Evolutionary conservation across 2,329 filamentous ascomycete species (phyloP).

Genomic region (Coleophoma crateriformis): DNA sequence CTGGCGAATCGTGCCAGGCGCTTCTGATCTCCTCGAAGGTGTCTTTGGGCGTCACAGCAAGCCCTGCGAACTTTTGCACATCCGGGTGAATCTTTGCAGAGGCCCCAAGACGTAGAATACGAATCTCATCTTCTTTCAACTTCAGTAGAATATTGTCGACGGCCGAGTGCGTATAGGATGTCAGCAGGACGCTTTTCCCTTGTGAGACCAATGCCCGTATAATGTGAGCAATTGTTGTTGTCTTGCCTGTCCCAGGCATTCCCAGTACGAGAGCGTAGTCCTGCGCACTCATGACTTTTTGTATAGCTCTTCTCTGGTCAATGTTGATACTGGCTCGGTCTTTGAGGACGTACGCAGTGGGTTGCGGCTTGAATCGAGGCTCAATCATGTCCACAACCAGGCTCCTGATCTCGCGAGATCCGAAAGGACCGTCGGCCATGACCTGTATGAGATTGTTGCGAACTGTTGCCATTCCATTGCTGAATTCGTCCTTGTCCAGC

Average conservation of each 20-base stretch:
- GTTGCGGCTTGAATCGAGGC: constrained; percentile 65
- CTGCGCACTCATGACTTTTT: constrained; percentile 91
- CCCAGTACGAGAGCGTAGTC: constrained; percentile 97
- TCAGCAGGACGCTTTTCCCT: constrained; percentile 86
- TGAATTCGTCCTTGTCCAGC: constrained; percentile 96
- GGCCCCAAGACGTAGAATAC: constrained; percentile 80
- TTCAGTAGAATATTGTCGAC: constrained; percentile 98
- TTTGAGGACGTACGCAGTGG: constrained; percentile 58
- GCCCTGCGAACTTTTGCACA: constrained; percentile 76
- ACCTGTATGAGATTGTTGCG: constrained; percentile 90
- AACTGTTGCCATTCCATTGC: constrained; percentile 92
- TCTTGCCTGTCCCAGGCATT: constrained; percentile 98
- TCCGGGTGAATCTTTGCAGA: constrained; percentile 82
- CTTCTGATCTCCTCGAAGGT: constrained; percentile 79
- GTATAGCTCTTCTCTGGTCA: constrained; percentile 80
- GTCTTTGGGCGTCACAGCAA: constrained; percentile 68
- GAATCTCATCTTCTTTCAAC: constrained; percentile 71
- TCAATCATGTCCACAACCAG: constrained; percentile 73
- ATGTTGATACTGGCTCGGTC: constrained; percentile 69
- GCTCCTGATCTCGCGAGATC: constrained; percentile 65
- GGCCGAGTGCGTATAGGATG: constrained; percentile 94
- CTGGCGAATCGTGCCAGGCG: constrained; percentile 77
- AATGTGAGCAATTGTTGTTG: constrained; percentile 95
- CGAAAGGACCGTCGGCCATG: constrained; percentile 74
- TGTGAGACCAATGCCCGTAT: constrained; percentile 84